Conservation (phyloP, 2,329 filamentous ascomycete species). For the Stylonectria norvegica region DNA sequence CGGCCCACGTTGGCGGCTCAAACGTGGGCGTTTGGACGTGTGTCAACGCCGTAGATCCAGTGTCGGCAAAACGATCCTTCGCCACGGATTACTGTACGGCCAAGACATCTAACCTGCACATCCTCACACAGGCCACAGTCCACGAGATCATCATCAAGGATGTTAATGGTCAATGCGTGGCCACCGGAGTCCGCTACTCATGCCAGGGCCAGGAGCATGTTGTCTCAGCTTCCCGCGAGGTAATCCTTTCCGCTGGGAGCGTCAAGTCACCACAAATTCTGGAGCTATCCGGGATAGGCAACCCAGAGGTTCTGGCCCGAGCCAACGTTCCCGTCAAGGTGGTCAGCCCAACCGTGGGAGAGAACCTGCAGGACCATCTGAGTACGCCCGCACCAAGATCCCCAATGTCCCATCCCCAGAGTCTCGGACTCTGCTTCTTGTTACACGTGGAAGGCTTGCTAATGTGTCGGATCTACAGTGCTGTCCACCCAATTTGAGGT, state of each 20-base stretch:
- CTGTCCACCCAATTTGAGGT: conserved; percentile 44
- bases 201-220: conserved; percentile 35
- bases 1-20: conserved; percentile 48
- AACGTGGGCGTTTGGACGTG: conserved; percentile 49
- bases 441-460: conserved; percentile 3
- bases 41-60: conserved; percentile 46
- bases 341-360: conserved; percentile 43
- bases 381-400: conserved; percentile 24
- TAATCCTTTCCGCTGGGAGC: conserved; percentile 58
- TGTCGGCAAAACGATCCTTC: conserved; percentile 46
- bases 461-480: conserved; percentile 30
- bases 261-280: conserved; percentile 55
- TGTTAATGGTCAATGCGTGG: conserved; percentile 12
- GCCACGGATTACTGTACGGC: conserved; percentile 43
- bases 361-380: conserved; percentile 48
- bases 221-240: conserved; percentile 45
- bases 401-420: too few species aligned
- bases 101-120: conserved; percentile 41
- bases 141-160: conserved; percentile 25
- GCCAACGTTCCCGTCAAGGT: conserved; percentile 39
- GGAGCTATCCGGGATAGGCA: conserved; percentile 61
- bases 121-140: conserved; percentile 31
- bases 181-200: conserved; percentile 34
- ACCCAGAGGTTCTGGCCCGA: conserved; percentile 32
- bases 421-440: background rate